Evolutionary conservation across 176 grass and related monocot genomes (phyloP).

Genomic region (Puya raimondii): DNA sequence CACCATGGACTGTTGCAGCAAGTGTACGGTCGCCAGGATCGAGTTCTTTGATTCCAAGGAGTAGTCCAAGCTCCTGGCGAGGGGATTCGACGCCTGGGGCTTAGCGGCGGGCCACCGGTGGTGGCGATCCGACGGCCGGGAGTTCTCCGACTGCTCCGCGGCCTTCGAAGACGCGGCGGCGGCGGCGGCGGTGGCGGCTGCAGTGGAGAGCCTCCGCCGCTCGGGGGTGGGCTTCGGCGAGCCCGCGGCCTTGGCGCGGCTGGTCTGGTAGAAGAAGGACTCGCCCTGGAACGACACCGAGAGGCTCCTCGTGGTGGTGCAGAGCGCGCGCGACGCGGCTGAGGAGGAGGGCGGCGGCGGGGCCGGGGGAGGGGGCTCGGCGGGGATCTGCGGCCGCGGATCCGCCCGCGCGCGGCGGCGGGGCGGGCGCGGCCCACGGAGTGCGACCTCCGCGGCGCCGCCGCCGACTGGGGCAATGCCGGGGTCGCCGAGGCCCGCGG

Average conservation of each 20-base stretch:
- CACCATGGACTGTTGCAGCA: slow-evolving; percentile 63
- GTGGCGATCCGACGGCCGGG: slow-evolving; percentile 30
- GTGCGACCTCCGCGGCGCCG: slow-evolving; percentile 15
- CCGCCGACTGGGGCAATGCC: slow-evolving; percentile 13
- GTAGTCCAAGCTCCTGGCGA: slow-evolving; percentile 78
- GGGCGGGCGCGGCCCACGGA: slow-evolving; percentile 34
- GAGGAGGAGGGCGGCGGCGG: slow-evolving; percentile 11
- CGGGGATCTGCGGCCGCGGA: not conserved
- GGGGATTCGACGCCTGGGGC: slow-evolving; percentile 41
- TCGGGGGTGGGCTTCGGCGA: slow-evolving; percentile 18
- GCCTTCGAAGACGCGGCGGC: not conserved
- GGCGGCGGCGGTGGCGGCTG: not conserved
- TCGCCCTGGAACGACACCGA: slow-evolving; percentile 45
- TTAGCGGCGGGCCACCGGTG: slow-evolving; percentile 60
- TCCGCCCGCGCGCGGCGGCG: not conserved
- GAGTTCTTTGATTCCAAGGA: slow-evolving; percentile 54
- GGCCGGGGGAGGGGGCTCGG: slow-evolving; percentile 14
- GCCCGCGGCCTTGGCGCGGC: slow-evolving; percentile 27
- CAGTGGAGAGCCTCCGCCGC: not conserved
- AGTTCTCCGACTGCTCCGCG: slow-evolving; percentile 26
- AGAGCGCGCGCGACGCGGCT: slow-evolving; percentile 13
- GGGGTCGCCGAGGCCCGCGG: slow-evolving; percentile 18
- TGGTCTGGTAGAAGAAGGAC: slow-evolving; percentile 46
- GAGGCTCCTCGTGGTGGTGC: slow-evolving; percentile 34
- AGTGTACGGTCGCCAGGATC: slow-evolving; percentile 48